phyloP scores from a whole-genome alignment of 139 green algal genomes.

The Asterochloris erici region DNA sequence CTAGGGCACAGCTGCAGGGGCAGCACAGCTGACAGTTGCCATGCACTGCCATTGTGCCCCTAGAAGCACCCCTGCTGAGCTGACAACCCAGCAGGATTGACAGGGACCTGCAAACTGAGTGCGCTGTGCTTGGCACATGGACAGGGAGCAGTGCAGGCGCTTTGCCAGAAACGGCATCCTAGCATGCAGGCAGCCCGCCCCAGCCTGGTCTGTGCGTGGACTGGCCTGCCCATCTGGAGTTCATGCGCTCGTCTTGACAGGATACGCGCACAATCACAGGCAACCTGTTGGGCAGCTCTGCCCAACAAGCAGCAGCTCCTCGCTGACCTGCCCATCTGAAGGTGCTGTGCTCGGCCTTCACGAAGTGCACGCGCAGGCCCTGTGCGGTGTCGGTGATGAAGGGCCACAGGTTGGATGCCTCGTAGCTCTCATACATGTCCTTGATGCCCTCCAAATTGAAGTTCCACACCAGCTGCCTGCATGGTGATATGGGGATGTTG shows the following conservation, averaged over 20 bases:
- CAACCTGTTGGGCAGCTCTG: neutral
- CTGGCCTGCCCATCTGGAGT: neutral
- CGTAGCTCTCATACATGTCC: constrained; percentile 87
- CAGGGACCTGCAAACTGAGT: too few species aligned
- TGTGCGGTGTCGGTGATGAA: constrained; percentile 63
- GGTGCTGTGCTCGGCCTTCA: constrained; percentile 66
- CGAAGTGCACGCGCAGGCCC: constrained; percentile 78
- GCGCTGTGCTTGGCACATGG: too few species aligned
- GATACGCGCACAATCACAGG: neutral
- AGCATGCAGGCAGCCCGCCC: too few species aligned
- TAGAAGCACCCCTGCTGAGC: too few species aligned
- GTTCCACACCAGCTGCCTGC: constrained; percentile 55
- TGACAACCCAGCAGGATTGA: too few species aligned
- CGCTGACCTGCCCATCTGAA: constrained; percentile 52
- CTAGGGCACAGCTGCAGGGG: too few species aligned
- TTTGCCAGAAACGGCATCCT: too few species aligned
- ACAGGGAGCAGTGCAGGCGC: too few species aligned
- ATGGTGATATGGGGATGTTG: neutral
- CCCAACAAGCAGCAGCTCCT: neutral
- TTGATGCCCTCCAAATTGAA: constrained; percentile 88
- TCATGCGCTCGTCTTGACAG: neutral
- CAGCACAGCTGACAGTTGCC: too few species aligned
- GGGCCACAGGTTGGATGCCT: constrained; percentile 68
- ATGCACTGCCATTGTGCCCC: too few species aligned
- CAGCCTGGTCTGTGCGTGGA: too few species aligned